Evolutionary conservation across 2,329 filamentous ascomycete genomes (phyloP), one percentile per base, ranked within the genome.

Genomic region (Claviceps maximensis): DNA sequence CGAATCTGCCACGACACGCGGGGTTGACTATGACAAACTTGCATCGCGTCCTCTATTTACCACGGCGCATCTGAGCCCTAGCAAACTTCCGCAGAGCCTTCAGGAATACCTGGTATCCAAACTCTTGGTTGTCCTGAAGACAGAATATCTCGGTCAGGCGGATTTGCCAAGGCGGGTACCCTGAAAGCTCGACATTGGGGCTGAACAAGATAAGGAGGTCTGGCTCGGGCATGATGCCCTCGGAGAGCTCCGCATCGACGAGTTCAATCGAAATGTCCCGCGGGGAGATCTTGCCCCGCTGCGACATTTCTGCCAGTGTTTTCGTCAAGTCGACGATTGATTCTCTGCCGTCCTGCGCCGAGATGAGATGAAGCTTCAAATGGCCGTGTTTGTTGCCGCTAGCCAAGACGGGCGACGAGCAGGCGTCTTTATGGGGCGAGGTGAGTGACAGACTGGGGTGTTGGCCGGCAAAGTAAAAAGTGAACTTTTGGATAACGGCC

Each of bases 151-250:
- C 93, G 0, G 90, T 96, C 64, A 98, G 72, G 45, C 93, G 80
- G 56, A 97, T 79, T 70, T 96, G 93, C 93, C 93, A 98, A 1
- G 93, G 93, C 10, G 93, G 93, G 66, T 97, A 98, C 10, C 93
- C 89, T 52, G 89, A 84, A 46, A 98, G 71, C 65, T 89, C 84
- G 52, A 97, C 82, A 49, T 83, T 81, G 4, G 90, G 87, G 1
- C 86, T 83, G 66, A 98, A 98, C 9, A 95, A 72, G 52, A 98
- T 79, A 54, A 98, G 73, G 15, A 98, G 74, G 65, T 97, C 90
- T 2, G 93, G 93, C 69, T 98, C 91, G 10, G 80, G 77, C 77
- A 94, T 93, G 56, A 95, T 83, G 50, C 78, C 80, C 63, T 84
- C 80, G 15, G 74, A 86, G 50, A 98, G 77, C 69, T 98, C 93